Base-by-base conservation (phyloP, 768 basidiomycete species). In the Boletus tomentosulus region DNA sequence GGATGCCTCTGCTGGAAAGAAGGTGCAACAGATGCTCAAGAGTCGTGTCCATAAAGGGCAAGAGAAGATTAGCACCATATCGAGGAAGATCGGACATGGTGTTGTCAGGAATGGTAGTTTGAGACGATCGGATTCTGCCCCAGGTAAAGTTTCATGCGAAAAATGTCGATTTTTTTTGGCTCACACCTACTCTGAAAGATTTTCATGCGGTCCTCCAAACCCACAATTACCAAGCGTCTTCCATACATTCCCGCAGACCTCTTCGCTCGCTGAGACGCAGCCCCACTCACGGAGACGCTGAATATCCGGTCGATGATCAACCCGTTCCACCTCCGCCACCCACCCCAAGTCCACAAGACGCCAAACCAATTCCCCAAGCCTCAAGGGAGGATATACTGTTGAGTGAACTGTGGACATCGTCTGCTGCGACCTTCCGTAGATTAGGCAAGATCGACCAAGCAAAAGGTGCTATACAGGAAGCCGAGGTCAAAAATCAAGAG, bases 401-500 rank as follows among this genome's bases (percentile, higher is more conserved):
- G 54, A 89, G 87, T 54, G 85, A 92, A 60, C 72, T 98, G 7
- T 99, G 97, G 97, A 72, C 97, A 6, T 91, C 92, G 80, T 89
- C 87, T 7, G 92, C 96, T 1, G 93, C 97, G 15, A 97, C 92
- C 0, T 98, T 98, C 74, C 78, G 97, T 44, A 75, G 97, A 55
- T 73, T 89, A 51, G 91, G 91, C 11, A 93, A 93, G 73, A 80
- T 91, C 50, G 95, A 97, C 54, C 92, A 98, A 62, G 86, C 90
- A 1, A 83, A 84, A 48, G 95, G 85, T 11, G 87, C 96, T 2
- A 93, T 98, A 43, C 92, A 93, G 66, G 96, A 99, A 70, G 97
- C 96, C 0, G 96, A 99, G 67, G 84, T 87, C 4, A 78, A 82
- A 58, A 92, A 96, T 65, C 87, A 91, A 58, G 79, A 81, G 25